Evolutionary conservation across 139 green algal genomes (phyloP), one percentile per base, ranked within the genome.

Genomic region (Haematococcus lacustris): DNA sequence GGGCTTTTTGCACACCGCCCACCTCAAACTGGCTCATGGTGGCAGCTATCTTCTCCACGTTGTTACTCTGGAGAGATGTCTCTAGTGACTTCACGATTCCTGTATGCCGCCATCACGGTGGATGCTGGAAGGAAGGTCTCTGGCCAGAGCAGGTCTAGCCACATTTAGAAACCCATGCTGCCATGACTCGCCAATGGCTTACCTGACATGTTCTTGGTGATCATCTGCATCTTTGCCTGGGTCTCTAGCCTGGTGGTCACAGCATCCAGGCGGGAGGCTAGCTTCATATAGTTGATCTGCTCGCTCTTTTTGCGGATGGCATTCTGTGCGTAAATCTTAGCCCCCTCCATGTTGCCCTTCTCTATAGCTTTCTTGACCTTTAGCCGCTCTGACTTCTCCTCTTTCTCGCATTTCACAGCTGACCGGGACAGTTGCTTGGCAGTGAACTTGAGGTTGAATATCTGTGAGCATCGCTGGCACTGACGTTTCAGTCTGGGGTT

Each of bases 321-420:
- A 40, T 98, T 98, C 80, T 96, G 82, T 3, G 78, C 75, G 70
- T 86, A 89, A 33, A 89, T 89, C 59, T 85, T 85, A 26, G 83
- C 83, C 0, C 83, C 83, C 65, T 89, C 83, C 69, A 86, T 80
- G 80, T 99, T 98, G 53, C 93, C 93, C 76, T 98, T 99, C 73
- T 99, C 96, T 35, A 99, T 98, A 1, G 95, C 95, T 65, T 94
- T 96, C 76, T 98, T 98, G 3, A 97, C 88, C 71, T 97, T 97
- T 0, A 93, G 75, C 78, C 93, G 93, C 73, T 97, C 88, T 26
- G 80, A 61, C 83, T 97, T 97, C 74, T 99, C 91, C 33, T 99
- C 94, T 73, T 97, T 96, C 73, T 98, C 94, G 66, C 86, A 94
- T 71, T 98, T 97, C 6, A 76, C 83, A 1, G 91, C 83, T 61